phyloP scores from a whole-genome alignment of 1,139 yeast genomes.

The Suhomyces bribrorum region DNA sequence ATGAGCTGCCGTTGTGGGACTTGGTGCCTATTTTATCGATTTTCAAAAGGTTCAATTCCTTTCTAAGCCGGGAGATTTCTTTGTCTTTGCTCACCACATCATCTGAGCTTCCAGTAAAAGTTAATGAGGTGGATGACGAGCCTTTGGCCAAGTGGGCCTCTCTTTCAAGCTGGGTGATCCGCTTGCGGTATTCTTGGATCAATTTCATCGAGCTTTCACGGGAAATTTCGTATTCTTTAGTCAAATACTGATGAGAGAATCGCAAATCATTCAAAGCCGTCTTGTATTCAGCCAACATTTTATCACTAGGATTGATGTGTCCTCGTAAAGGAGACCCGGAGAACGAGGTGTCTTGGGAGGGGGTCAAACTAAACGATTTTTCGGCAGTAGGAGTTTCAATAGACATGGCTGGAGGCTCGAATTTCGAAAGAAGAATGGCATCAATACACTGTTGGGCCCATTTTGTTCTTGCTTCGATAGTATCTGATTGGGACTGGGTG shows the following conservation, averaged over 20 bases:
- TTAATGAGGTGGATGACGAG: conserved; percentile 1
- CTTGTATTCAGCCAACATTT: conserved; percentile 43
- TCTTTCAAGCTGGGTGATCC: conserved; percentile 46
- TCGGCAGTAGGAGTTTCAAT: conserved; percentile 5
- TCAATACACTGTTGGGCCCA: conserved; percentile 62
- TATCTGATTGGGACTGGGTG: conserved; percentile 22
- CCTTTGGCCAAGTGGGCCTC: conserved; percentile 21
- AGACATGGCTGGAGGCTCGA: conserved; percentile 5
- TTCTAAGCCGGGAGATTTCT: conserved; percentile 48
- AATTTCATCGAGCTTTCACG: conserved; percentile 49
- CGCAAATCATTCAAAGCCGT: conserved; percentile 63
- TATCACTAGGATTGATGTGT: conserved; percentile 23
- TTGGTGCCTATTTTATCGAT: conserved; percentile 50
- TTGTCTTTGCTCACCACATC: conserved; percentile 39
- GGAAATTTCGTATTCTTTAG: conserved; percentile 61
- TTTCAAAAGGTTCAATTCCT: conserved; percentile 48
- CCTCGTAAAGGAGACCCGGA: conserved; percentile 21
- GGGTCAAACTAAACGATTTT: background rate
- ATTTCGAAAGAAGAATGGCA: conserved; percentile 23
- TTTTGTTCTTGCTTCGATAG: conserved; percentile 34
- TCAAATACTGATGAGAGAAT: conserved; percentile 62
- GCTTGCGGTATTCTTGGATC: conserved; percentile 51
- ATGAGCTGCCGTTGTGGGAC: conserved; percentile 10
- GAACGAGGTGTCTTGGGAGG: conserved; percentile 4
- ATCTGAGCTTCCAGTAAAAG: conserved; percentile 12